phyloP scores from a whole-genome alignment of 164 flowering plant genomes.

The Umbellularia californica region DNA sequence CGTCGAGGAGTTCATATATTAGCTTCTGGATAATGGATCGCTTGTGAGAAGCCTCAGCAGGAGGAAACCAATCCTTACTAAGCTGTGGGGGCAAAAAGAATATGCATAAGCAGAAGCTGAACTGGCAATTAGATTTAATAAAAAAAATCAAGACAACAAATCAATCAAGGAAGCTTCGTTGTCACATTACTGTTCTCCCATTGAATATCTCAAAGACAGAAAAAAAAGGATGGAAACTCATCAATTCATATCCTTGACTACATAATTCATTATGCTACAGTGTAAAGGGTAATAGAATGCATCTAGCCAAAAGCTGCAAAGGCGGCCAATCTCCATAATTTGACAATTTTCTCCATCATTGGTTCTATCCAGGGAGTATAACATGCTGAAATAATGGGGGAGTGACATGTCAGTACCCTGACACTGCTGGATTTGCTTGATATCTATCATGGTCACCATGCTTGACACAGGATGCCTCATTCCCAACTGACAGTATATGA shows the following conservation, averaged over 20 bases:
- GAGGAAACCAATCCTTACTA: slow-evolving; percentile 69
- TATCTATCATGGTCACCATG: neutral
- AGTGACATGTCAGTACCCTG: neutral
- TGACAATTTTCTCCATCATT: too few relatives aligned
- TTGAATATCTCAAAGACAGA: too few relatives aligned
- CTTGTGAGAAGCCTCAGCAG: slow-evolving; percentile 79
- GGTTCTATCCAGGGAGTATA: too few relatives aligned
- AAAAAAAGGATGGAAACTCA: too few relatives aligned
- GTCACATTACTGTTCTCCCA: too few relatives aligned
- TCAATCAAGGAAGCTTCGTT: neutral
- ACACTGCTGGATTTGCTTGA: neutral
- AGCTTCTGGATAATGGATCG: slow-evolving; percentile 58
- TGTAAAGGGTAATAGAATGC: too few relatives aligned
- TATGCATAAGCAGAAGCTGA: neutral
- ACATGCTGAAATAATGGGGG: too few relatives aligned
- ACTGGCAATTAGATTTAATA: neutral
- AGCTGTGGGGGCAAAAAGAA: slow-evolving; percentile 50
- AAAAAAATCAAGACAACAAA: neutral
- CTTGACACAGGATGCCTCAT: neutral
- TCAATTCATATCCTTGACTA: too few relatives aligned
- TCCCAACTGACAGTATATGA: neutral
- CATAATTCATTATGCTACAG: too few relatives aligned
- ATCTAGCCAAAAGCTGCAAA: too few relatives aligned
- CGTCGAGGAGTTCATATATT: slow-evolving; percentile 49
- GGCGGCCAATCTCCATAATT: too few relatives aligned